phyloP scores from a whole-genome alignment of 1,139 yeast genomes.

The Geotrichum candidum region DNA sequence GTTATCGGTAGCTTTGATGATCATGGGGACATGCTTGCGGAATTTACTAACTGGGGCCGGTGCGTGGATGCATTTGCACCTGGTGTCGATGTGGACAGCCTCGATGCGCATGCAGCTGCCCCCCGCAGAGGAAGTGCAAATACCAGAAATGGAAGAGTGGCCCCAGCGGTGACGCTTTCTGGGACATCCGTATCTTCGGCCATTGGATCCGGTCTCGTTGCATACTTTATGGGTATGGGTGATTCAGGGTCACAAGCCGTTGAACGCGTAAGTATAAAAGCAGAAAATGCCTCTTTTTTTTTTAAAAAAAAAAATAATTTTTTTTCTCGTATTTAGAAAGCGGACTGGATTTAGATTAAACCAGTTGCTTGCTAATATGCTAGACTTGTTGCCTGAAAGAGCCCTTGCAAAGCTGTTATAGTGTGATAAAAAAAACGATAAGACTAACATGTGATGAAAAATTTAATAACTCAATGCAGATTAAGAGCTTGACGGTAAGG shows the following conservation, averaged over 20 bases:
- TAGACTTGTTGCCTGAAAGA: background rate
- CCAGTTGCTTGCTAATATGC: too few species aligned
- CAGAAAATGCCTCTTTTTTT: background rate
- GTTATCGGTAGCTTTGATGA: conserved; percentile 89
- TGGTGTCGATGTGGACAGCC: conserved; percentile 62
- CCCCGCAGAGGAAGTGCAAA: conserved; percentile 17
- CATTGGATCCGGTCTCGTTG: conserved; percentile 66
- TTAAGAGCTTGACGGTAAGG: conserved; percentile 21
- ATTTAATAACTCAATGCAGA: conserved; percentile 11
- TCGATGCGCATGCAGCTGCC: conserved; percentile 16
- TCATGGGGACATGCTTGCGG: conserved; percentile 56
- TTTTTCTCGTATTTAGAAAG: background rate
- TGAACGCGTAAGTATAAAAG: conserved; percentile 30
- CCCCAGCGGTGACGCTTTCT: conserved; percentile 45
- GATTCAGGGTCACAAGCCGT: conserved; percentile 40
- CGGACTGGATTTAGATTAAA: background rate
- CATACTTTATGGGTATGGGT: conserved; percentile 59
- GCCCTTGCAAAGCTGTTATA: background rate
- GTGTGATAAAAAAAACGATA: background rate
- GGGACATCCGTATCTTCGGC: conserved; percentile 94
- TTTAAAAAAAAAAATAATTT: too few species aligned
- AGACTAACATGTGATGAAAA: background rate
- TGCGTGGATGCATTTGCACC: conserved; percentile 83
- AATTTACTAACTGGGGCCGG: conserved; percentile 80
- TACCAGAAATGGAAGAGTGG: conserved; percentile 2